These are phyloP conservation scores for Dalbergia oliveri DNA, from an alignment of 306 rosid species.

Conservation along the genomic window DNA sequence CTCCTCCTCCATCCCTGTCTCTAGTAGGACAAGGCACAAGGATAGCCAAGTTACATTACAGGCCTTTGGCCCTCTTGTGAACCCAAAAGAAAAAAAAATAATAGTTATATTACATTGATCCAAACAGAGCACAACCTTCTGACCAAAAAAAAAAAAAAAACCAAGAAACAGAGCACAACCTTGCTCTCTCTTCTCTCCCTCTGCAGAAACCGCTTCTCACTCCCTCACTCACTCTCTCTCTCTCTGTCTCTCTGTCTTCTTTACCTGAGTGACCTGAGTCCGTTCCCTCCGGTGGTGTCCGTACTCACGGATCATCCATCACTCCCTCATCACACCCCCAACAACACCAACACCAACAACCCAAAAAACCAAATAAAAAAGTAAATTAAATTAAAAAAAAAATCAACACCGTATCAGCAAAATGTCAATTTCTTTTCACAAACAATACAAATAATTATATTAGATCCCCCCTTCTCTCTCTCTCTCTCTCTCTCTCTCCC, in stretches of 20 bases:
- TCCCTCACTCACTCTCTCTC: not conserved
- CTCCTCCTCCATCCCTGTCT: no score
- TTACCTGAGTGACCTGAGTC: not conserved
- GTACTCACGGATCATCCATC: conserved; percentile 24
- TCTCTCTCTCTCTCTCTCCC: conserved; percentile 3
- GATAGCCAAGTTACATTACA: no score
- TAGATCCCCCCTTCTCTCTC: not conserved
- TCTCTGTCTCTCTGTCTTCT: no score
- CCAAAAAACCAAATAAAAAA: not conserved
- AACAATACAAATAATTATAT: not conserved
- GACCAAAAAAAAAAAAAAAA: not conserved
- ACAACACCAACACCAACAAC: not conserved
- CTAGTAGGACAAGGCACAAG: no score
- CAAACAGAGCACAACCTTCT: conserved; percentile 26
- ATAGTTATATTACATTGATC: conserved; percentile 18
- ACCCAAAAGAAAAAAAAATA: no score
- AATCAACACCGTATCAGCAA: conserved; percentile 7
- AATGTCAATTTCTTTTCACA: conserved; percentile 14
- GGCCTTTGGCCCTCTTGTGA: no score
- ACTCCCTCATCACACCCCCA: not conserved
- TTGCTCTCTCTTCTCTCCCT: conserved; percentile 5
- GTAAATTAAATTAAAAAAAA: not conserved
- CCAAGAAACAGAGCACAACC: not conserved
- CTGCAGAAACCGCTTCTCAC: conserved; percentile 11
- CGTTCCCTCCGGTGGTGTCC: conserved; percentile 6